Conservation (phyloP, 768 basidiomycete species). For the Suillus luteus region DNA sequence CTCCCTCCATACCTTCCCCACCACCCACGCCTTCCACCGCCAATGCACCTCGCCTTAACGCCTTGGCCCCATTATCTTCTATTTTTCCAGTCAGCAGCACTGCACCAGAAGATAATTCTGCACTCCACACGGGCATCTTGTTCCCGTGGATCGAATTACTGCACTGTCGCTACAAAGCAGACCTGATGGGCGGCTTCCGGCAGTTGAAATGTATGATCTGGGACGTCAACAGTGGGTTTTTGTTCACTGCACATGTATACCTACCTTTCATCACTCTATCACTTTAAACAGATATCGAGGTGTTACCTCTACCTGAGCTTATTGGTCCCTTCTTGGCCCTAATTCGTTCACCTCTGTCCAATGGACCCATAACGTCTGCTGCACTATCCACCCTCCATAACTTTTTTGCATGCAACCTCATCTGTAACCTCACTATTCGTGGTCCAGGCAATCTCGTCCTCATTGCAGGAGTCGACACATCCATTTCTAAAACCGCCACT, state of each 20-base stretch:
- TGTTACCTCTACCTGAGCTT: slow-evolving; percentile 59
- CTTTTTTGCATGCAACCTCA: slow-evolving; percentile 78
- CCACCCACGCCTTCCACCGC: slow-evolving; percentile 67
- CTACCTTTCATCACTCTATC: not conserved
- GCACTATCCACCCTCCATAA: slow-evolving; percentile 86
- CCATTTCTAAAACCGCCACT: too few relatives aligned
- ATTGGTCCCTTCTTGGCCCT: slow-evolving; percentile 91
- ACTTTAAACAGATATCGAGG: slow-evolving; percentile 52
- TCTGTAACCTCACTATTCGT: slow-evolving; percentile 51
- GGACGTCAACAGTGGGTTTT: slow-evolving; percentile 60
- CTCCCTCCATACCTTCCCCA: slow-evolving; percentile 52
- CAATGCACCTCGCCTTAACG: slow-evolving; percentile 52
- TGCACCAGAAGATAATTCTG: not conserved
- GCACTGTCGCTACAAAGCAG: too few relatives aligned
- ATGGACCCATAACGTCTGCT: slow-evolving; percentile 96
- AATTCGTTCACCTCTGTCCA: slow-evolving; percentile 91
- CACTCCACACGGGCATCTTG: slow-evolving; percentile 21
- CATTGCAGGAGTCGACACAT: too few relatives aligned
- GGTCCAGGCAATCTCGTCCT: too few relatives aligned
- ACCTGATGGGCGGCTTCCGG: slow-evolving; percentile 89
- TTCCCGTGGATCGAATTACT: slow-evolving; percentile 30
- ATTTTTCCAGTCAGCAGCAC: too few relatives aligned
- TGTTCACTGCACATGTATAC: slow-evolving; percentile 10
- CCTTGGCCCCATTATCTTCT: too few relatives aligned
- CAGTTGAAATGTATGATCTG: slow-evolving; percentile 76